Evolutionary conservation across 352 stramenopile species (phyloP), one percentile per base, ranked within the genome.

Genomic region (Pythium phragmitis): DNA sequence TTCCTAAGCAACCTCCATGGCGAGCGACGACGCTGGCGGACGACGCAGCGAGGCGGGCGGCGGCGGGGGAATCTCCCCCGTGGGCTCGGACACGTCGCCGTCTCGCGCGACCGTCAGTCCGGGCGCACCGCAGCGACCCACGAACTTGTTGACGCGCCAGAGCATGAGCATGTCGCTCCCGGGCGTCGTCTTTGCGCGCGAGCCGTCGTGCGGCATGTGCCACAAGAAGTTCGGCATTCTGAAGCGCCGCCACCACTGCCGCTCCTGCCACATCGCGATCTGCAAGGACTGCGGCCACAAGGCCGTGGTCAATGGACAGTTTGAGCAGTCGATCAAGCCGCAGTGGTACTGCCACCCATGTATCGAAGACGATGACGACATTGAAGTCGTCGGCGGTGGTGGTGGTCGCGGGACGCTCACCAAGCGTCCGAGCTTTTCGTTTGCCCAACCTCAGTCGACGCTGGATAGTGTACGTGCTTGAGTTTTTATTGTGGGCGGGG

Each of bases 211-310:
- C 66, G 79, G 81, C 59, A 79, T 87, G 43, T 95, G 87, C 74
- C 50, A 70, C 53, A 88, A 89, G 65, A 82, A 77, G 41, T 95
- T 95, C 69, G 91, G 90, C 58, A 75, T 95, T 33, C 61, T 94
- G 56, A 82, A 85, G 1, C 85, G 87, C 9, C 87, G 87, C 55
- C 87, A 95, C 70, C 87, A 94, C 73, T 95, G 87, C 63, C 87
- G 87, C 57, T 79, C 75, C 37, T 95, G 87, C 67, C 83, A 92
- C 73, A 80, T 93, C 60, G 84, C 86, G 5, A 73, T 95, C 4
- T 95, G 86, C 60, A 95, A 93, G 65, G 84, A 93, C 50, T 95
- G 86, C 57, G 85, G 84, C 0, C 69, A 75, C 62, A 95, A 95
- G 66, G 86, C 84, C 28, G 60, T 95, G 23, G 82, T 92, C 72